These are phyloP conservation scores for Chytriomyces confervae DNA, from an alignment of 192 early-diverging fungal genomes.

Conservation along the genomic window DNA sequence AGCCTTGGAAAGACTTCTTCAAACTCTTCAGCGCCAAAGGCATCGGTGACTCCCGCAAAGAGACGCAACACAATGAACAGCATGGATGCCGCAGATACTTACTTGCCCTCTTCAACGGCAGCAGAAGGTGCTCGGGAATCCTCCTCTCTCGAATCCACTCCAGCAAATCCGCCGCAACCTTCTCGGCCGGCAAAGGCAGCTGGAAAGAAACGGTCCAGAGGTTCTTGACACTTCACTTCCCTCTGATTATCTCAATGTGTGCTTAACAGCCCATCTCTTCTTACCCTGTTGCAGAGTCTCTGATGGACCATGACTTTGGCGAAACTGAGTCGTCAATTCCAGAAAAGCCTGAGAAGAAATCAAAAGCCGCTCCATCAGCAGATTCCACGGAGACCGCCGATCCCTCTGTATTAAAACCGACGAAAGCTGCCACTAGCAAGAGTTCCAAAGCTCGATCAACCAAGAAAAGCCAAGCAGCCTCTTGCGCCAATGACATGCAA, in stretches of 20 bases:
- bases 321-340: not conserved
- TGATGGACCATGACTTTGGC: not conserved
- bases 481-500: not conserved
- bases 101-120: not conserved
- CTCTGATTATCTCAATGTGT: not conserved
- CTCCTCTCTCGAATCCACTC: not conserved
- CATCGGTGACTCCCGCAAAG: conserved; percentile 20
- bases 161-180: not conserved
- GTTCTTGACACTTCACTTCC: not conserved
- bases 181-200: not conserved
- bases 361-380: not conserved
- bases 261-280: not conserved
- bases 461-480: not conserved
- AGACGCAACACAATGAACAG: conserved; percentile 54
- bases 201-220: not conserved
- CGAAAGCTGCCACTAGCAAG: not conserved
- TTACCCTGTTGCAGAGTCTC: not conserved
- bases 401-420: not conserved
- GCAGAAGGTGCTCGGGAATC: not conserved
- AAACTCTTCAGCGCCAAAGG: not conserved
- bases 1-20: not conserved
- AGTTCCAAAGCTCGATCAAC: not conserved
- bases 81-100: conserved; percentile 44
- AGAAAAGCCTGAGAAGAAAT: not conserved
- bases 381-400: conserved; percentile 4